phyloP scores from a whole-genome alignment of 768 basidiomycete genomes.

The Tricholomella constricta region DNA sequence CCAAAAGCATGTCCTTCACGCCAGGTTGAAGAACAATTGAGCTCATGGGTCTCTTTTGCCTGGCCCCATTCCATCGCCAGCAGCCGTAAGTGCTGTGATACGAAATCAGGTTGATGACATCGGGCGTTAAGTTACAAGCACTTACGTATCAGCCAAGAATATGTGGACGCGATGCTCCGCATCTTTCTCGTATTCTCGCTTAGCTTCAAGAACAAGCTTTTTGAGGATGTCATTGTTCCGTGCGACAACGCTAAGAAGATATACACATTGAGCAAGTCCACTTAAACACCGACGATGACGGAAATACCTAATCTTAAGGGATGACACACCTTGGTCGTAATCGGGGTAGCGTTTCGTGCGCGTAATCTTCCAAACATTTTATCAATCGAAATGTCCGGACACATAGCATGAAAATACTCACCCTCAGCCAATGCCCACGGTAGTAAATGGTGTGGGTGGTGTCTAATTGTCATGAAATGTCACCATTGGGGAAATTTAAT shows the following conservation, averaged over 20 bases:
- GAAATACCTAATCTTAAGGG: conserved; percentile 77
- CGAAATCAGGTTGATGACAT: background rate
- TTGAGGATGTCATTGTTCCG: conserved; percentile 88
- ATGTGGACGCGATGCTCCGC: conserved; percentile 90
- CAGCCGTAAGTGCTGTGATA: conserved; percentile 60
- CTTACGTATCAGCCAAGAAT: conserved; percentile 87
- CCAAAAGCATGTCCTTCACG: conserved; percentile 87
- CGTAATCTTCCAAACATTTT: conserved; percentile 57
- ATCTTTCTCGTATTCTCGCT: conserved; percentile 88
- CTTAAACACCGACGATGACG: conserved; percentile 17
- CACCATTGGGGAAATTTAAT: conserved; percentile 9
- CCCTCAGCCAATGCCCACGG: conserved; percentile 85
- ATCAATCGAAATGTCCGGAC: conserved; percentile 15
- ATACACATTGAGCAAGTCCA: conserved; percentile 10
- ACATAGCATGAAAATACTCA: conserved; percentile 35
- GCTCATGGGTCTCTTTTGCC: conserved; percentile 88
- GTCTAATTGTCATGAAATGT: conserved; percentile 44
- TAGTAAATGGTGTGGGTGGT: conserved; percentile 91
- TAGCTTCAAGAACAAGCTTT: conserved; percentile 83
- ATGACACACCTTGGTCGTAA: conserved; percentile 69
- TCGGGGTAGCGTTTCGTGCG: conserved; percentile 77
- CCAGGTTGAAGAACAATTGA: conserved; percentile 91
- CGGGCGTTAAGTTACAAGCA: conserved; percentile 6
- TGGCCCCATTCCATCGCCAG: conserved; percentile 89
- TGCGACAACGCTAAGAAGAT: conserved; percentile 70